Evolutionary conservation across 495 filamentous ascomycete species (phyloP), one percentile per base, ranked within the genome.

Genomic region (Parathielavia hyrcaniae): DNA sequence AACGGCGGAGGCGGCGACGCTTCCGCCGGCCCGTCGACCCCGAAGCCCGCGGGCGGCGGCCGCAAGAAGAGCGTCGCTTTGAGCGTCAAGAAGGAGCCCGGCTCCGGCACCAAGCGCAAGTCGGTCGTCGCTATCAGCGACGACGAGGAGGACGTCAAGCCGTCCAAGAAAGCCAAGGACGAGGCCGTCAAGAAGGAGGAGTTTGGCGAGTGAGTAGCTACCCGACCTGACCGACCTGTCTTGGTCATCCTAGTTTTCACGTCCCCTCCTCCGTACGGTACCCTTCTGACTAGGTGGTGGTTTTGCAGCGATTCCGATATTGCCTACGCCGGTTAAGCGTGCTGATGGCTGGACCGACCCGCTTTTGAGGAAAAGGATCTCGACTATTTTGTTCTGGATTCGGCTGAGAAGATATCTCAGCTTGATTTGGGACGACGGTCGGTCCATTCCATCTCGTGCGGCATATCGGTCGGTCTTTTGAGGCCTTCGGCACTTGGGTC

Each of bases 91-190:
- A 53, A 58, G 26, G 61, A 58, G 41, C 20, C 53, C 5, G 44
- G 32, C 17, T 43, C 55, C 13, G 56, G 45, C 38, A 43, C 58
- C 30, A 63, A 63, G 61, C 54, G 57, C 16, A 61, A 68, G 36
- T 10, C 55, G 0, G 50, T n/a, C 20, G 38, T 17, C 16, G 36
- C 57, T 39, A 20, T 14, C 19, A 20, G 47, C 41, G 54, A 65
- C n/a, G 53, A 48, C 13, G 57, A 65, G 4, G 56, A 62, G 3
- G 41, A 58, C 11, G 20, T 43, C 2, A 40, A 58, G 16, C 34
- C 52, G 0, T 19, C 22, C 5, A 58, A 57, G 56, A 47, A 59
- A 47, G 39, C 40, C 4, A 69, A 67, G 60, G 65, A 64, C 48
- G 50, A 59, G 39, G 35, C 43, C n/a, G 57, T 60, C 40, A 65